Evolutionary conservation across 2,329 filamentous ascomycete genomes (phyloP).

Genomic region (Fusarium begoniae): DNA sequence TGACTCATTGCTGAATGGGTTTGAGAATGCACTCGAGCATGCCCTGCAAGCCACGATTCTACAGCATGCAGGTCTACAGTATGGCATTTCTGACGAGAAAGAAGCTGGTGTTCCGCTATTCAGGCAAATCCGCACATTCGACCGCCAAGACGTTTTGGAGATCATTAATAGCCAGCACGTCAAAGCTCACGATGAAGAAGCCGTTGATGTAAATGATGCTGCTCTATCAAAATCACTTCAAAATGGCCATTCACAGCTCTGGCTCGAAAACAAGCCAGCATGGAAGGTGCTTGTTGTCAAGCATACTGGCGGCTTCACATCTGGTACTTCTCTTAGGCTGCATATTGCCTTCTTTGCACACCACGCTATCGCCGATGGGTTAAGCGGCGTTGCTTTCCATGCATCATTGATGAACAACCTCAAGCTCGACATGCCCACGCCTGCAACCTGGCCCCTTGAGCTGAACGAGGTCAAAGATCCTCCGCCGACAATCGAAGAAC

Average conservation of each 20-base stretch:
- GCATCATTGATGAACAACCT: neutral
- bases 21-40: neutral
- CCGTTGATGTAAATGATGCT: accelerated
- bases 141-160: neutral
- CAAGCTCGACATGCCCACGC: accelerated
- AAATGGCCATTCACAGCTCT: neutral
- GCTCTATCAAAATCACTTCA: neutral
- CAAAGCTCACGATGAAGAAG: accelerated
- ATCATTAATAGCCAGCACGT: neutral
- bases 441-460: slow-evolving; percentile 2
- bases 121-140: neutral
- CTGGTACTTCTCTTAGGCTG: neutral
- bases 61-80: neutral
- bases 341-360: slow-evolving; percentile 12
- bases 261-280: neutral
- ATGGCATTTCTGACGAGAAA: neutral
- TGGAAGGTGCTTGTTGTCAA: slow-evolving; percentile 15
- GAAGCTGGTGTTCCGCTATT: neutral
- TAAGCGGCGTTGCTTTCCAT: slow-evolving; percentile 18
- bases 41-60: slow-evolving; percentile 5
- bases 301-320: accelerated
- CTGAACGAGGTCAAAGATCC: neutral
- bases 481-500: neutral
- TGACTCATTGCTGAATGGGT: accelerated
- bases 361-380: slow-evolving; percentile 21